Base-by-base conservation (phyloP, 1,139 yeast species). In the Sugiyamaella xylanicola region DNA sequence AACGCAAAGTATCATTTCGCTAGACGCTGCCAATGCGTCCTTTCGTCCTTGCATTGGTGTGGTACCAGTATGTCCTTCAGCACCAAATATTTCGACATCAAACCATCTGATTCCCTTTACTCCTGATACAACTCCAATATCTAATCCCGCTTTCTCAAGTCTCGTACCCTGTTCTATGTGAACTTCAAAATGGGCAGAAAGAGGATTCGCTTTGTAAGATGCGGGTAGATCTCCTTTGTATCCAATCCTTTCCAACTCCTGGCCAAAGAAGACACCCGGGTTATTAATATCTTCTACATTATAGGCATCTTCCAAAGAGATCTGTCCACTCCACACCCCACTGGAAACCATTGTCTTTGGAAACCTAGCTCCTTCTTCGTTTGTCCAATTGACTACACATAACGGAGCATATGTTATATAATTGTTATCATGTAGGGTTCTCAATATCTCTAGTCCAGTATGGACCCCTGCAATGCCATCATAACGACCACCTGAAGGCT, bases 161-260 rank as follows among this genome's bases (percentile, higher is more conserved):
- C 84, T 75, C 3, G 91, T 90, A 4, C 91, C 92, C 69, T 86
- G 92, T 65, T 86, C 91, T 58, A 86, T 86, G 65, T 86, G 92
- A 56, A 85, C 74, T 67, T 86, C 92, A 67, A 86, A 85, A 70
- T 86, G 90, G 3, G 86, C 85, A 15, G 83, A 81, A 22, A 86
- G 71, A 7, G 87, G 87, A 60, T 82, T 82, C 19, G 69, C 72
- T 58, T 72, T 65, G 65, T 81, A 77, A 17, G 77, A 72, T 15
- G 84, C 82, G 7, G 76, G 75, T 4, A 72, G 68, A 1, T 71
- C 72, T 4, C 91, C 90, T 59, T 77, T 68, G 67, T 83, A 85
- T 1, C 87, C 89, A 57, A 84, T 85, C 63, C 87, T 74, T 46
- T 75, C 72, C 59, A 85, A 72, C 62, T 85, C 89, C 3, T 78